Percentiles rank a stretch among this genome's conserved stretches.
phyloP scores from a whole-genome alignment of 2,329 filamentous ascomycete genomes.

The Trichoderma sp. region DNA sequence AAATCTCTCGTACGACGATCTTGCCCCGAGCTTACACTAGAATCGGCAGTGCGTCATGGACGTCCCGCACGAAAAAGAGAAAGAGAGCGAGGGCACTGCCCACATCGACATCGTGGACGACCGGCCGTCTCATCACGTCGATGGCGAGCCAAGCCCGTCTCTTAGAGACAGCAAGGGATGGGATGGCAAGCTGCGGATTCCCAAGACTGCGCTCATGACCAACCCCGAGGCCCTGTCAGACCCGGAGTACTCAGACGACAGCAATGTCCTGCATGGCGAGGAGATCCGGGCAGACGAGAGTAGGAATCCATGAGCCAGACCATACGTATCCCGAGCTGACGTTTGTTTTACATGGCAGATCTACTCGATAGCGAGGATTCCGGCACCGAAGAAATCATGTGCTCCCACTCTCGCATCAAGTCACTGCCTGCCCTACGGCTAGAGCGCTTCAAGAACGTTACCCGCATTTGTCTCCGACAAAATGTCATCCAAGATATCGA shows the following conservation, averaged over 20 bases:
- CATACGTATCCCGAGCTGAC: background rate
- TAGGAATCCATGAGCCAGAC: conserved; percentile 34
- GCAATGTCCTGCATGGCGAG: conserved; percentile 66
- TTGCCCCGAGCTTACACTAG: background rate
- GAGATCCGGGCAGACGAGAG: conserved; percentile 80
- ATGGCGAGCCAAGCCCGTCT: conserved; percentile 45
- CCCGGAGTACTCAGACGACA: conserved; percentile 75
- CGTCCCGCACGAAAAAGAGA: conserved; percentile 39
- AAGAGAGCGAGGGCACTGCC: conserved; percentile 36
- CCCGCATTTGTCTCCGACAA: conserved; percentile 84
- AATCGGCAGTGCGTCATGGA: conserved; percentile 38
- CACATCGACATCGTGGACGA: conserved; percentile 52
- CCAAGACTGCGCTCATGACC: conserved; percentile 57
- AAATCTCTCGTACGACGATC: background rate
- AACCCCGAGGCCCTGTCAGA: conserved; percentile 84
- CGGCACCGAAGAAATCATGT: conserved; percentile 75
- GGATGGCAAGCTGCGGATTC: conserved; percentile 79
- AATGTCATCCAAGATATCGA: conserved; percentile 82
- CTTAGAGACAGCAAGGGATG: conserved; percentile 66
- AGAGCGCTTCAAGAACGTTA: conserved; percentile 74
- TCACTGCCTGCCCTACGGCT: conserved; percentile 77
- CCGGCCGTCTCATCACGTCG: conserved; percentile 36
- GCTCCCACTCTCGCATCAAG: conserved; percentile 80
- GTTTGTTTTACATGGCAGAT: conserved; percentile 39
- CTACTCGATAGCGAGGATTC: conserved; percentile 59